A percentile compares a stretch with the other conserved stretches of the same genome.
These are phyloP conservation scores for Beta vulgaris DNA, from an alignment of 148 eudicot genomes.

Conservation along the genomic window DNA sequence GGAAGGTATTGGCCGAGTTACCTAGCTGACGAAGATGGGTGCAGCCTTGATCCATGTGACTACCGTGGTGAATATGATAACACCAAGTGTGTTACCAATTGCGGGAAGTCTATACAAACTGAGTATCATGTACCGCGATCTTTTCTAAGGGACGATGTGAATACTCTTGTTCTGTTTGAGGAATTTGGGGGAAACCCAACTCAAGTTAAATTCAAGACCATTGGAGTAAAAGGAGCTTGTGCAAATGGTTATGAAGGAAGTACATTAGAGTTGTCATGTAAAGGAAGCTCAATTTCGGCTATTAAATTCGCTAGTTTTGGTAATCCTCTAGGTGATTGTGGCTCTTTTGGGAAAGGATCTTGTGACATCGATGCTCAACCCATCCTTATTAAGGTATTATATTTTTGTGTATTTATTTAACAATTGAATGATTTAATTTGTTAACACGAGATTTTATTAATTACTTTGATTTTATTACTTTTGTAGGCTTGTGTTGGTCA, in stretches of 20 bases:
- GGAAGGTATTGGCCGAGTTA: constrained; percentile 56
- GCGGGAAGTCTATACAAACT: constrained; percentile 62
- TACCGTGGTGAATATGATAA: constrained; percentile 51
- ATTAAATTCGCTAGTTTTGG: constrained; percentile 57
- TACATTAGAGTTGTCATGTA: constrained; percentile 39
- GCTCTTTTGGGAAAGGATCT: constrained; percentile 36
- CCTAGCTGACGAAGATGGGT: constrained; percentile 39
- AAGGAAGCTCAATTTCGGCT: constrained; percentile 37
- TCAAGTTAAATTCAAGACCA: constrained; percentile 51
- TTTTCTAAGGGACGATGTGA: constrained; percentile 34
- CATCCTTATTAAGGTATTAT: constrained; percentile 36
- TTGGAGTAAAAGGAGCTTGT: constrained; percentile 35
- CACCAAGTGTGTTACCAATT: constrained; percentile 40
- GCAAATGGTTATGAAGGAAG: constrained; percentile 47
- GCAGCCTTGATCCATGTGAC: constrained; percentile 47
- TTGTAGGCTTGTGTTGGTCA: constrained; percentile 47
- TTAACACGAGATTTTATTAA: too few relatives aligned
- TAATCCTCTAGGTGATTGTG: constrained; percentile 45
- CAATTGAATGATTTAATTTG: too few relatives aligned
- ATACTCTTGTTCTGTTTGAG: constrained; percentile 61
- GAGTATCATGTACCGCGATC: constrained; percentile 75
- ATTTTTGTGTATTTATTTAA: too few relatives aligned
- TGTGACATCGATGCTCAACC: constrained; percentile 40
- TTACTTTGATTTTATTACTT: neutral
- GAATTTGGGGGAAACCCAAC: constrained; percentile 70